Evolutionary conservation across 805 yeast species (phyloP), one percentile per base, ranked within the genome.

Genomic region (Wickerhamiella galacta): DNA sequence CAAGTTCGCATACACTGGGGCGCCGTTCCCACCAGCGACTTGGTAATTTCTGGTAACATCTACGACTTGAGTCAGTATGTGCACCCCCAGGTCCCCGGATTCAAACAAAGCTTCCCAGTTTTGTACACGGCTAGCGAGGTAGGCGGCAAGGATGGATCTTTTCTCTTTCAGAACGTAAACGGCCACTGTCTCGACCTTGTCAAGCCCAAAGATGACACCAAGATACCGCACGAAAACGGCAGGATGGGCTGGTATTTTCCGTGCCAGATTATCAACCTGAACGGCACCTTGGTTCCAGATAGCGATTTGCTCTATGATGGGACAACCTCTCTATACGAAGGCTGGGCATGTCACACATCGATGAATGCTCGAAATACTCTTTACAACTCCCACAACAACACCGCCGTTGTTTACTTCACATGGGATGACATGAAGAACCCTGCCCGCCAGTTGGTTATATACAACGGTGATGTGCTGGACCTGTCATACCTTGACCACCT

Each of bases 241-340:
- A 63, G 68, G 20, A 53, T 87, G 44, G 95, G 93, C 12, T 85
- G 95, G 94, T 90, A 90, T 57, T 82, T 85, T 75, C 96, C 98
- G 3, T 90, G 98, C 61, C 72, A 75, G 44, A 39, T 78, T 20
- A 31, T 40, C 23, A 31, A 42, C 28, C 22, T 27, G 18, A 76
- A 70, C 51, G 93, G 93, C 4, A 64, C 90, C 1, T 54, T 78
- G 2, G 36, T 55, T 19, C 78, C 80, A 25, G 78, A 79, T 51
- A 65, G 65, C 40, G 43, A 39, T 9, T 9, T 44, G 12, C 35
- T 20, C 3, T 28, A 27, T 4, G 32, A 34, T 11, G 27, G 7
- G 12, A 68, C 83, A 1, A 45, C 42, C 14, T 53, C 63, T 15
- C 72, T 72, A 49, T 85, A 83, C 52, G 57, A 63, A 30, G 95